These are phyloP conservation scores for Phaseolus lunatus DNA, from an alignment of 306 rosid genomes.

Conservation along the genomic window DNA sequence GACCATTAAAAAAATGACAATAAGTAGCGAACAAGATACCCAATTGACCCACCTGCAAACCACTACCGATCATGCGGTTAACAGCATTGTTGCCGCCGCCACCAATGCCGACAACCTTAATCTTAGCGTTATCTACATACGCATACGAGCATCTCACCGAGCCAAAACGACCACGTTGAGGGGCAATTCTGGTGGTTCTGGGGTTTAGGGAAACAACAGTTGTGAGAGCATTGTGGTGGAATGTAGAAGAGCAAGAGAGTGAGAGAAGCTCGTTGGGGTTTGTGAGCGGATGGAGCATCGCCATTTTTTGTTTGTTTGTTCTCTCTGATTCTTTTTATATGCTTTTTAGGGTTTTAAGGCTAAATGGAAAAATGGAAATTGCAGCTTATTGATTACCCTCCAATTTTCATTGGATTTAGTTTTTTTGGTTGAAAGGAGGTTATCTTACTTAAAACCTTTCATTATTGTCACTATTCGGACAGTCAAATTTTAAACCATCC, in stretches of 20 bases:
- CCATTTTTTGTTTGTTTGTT: conserved; percentile 49
- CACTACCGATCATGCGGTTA: conserved; percentile 98
- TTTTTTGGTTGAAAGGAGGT: not conserved
- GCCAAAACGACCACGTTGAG: conserved; percentile 48
- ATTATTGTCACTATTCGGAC: too few relatives aligned
- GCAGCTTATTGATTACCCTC: conserved; percentile 3
- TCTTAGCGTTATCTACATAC: conserved; percentile 76
- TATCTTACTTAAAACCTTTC: too few relatives aligned
- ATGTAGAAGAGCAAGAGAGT: conserved; percentile 48
- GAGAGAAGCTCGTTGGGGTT: conserved; percentile 62
- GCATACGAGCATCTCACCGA: conserved; percentile 70
- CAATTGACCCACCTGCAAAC: conserved; percentile 70
- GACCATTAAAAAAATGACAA: not conserved
- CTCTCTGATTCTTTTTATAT: not conserved
- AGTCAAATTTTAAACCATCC: too few relatives aligned
- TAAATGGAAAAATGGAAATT: conserved; percentile 1
- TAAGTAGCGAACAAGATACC: not conserved
- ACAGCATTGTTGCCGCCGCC: conserved; percentile 99
- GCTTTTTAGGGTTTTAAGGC: conserved; percentile 51
- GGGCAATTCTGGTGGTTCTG: conserved; percentile 24
- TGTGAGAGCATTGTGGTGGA: conserved; percentile 47
- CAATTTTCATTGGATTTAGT: conserved; percentile 23
- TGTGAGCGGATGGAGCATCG: conserved; percentile 56
- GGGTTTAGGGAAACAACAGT: conserved; percentile 39
- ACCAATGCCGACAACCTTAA: conserved; percentile 96